Evolutionary conservation across 2,329 filamentous ascomycete genomes (phyloP).

Genomic region (Claviceps pusilla): DNA sequence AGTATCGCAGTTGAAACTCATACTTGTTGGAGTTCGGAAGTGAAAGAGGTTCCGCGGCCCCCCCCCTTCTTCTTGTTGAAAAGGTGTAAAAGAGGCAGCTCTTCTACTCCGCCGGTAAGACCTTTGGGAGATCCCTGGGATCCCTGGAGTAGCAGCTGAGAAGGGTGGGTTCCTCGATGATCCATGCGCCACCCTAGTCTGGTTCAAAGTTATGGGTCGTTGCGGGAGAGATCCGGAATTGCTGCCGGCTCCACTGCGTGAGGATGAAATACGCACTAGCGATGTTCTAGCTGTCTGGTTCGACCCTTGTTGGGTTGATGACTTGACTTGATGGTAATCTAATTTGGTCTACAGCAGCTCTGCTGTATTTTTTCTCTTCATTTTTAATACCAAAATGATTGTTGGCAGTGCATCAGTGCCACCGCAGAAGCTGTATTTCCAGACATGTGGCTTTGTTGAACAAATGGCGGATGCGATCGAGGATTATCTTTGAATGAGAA

Average conservation of each 20-base stretch:
- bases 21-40: too few species aligned
- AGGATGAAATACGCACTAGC: neutral
- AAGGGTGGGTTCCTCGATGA: neutral
- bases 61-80: neutral
- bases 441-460: neutral
- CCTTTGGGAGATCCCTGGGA: neutral
- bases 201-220: slow-evolving; percentile 9
- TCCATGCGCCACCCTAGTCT: slow-evolving; percentile 1
- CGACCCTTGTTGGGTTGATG: neutral
- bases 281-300: neutral
- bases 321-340: too few species aligned
- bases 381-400: too few species aligned
- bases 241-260: slow-evolving; percentile 15
- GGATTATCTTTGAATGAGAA: neutral
- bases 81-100: neutral
- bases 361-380: too few species aligned
- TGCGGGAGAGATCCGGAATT: slow-evolving; percentile 17
- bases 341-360: too few species aligned
- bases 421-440: neutral
- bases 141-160: neutral
- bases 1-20: neutral
- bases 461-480: neutral
- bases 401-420: neutral
- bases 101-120: neutral
- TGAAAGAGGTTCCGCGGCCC: too few species aligned